Conservation (phyloP, 2,329 filamentous ascomycete genomes). For the Fonsecaea nubica region DNA sequence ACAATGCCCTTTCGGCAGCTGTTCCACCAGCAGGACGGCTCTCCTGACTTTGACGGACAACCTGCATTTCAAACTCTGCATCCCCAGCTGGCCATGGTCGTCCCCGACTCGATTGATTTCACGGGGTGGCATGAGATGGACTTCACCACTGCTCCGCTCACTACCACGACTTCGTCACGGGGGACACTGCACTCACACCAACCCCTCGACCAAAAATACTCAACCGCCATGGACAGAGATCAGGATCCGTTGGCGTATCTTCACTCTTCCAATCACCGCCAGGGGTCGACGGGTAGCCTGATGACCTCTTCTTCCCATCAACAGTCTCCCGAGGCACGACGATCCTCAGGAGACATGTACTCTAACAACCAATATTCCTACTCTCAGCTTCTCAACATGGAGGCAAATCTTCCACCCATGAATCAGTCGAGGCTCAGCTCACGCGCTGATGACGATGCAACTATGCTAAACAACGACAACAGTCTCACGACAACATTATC, state of each 20-base stretch:
- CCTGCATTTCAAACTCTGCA: conserved; percentile 30
- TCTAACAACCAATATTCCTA: conserved; percentile 33
- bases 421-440: conserved; percentile 37
- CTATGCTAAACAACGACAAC: conserved; percentile 33
- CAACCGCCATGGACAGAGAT: conserved; percentile 35
- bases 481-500: conserved; percentile 28
- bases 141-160: conserved; percentile 34
- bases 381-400: conserved; percentile 38
- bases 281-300: conserved; percentile 27
- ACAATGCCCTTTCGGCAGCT: conserved; percentile 33
- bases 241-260: conserved; percentile 31
- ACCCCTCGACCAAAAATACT: conserved; percentile 31
- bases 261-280: conserved; percentile 26
- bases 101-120: conserved; percentile 36
- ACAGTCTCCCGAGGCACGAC: conserved; percentile 25
- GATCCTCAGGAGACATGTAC: conserved; percentile 36
- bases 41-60: conserved; percentile 37
- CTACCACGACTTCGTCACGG: conserved; percentile 24
- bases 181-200: conserved; percentile 18
- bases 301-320: conserved; percentile 22
- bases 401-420: conserved; percentile 35
- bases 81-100: conserved; percentile 35
- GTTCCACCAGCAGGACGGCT: conserved; percentile 29
- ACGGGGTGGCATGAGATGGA: conserved; percentile 39
- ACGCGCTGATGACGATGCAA: conserved; percentile 34